phyloP scores from a whole-genome alignment of 108 stramenopile genomes.

The Skeletonema costatum region DNA sequence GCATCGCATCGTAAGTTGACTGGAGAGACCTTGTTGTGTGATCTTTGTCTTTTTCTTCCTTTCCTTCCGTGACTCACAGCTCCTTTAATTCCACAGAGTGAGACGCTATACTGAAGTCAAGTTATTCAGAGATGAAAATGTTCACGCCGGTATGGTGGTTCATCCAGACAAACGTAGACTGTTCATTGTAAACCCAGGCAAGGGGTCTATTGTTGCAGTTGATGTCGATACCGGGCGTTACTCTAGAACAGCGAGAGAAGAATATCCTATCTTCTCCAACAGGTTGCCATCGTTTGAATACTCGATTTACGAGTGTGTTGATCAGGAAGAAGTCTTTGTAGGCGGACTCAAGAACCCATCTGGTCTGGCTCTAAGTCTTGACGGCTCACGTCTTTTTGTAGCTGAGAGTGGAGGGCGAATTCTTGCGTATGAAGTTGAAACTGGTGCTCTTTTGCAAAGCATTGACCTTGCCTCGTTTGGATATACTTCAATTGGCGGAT shows the following conservation, averaged over 20 bases:
- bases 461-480: slow-evolving; percentile 26
- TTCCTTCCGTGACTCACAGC: not conserved
- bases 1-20: not conserved
- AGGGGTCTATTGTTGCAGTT: slow-evolving; percentile 29
- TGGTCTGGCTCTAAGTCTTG: slow-evolving; percentile 42
- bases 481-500: slow-evolving; percentile 43
- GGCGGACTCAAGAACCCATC: slow-evolving; percentile 25
- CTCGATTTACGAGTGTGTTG: slow-evolving; percentile 52
- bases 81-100: not conserved
- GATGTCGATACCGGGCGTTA: slow-evolving; percentile 41
- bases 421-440: slow-evolving; percentile 34
- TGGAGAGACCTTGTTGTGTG: not conserved
- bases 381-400: slow-evolving; percentile 42
- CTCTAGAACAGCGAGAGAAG: slow-evolving; percentile 52
- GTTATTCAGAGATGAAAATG: slow-evolving; percentile 18
- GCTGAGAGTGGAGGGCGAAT: slow-evolving; percentile 48
- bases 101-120: slow-evolving; percentile 51
- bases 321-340: slow-evolving; percentile 35
- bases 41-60: not conserved
- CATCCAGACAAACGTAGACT: slow-evolving; percentile 43
- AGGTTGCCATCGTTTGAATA: slow-evolving; percentile 54
- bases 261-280: slow-evolving; percentile 52
- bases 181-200: slow-evolving; percentile 43
- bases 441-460: slow-evolving; percentile 24
- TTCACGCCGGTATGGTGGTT: slow-evolving; percentile 51